phyloP scores from a whole-genome alignment of 176 grass and related monocot species.

The Dactylis glomerata region DNA sequence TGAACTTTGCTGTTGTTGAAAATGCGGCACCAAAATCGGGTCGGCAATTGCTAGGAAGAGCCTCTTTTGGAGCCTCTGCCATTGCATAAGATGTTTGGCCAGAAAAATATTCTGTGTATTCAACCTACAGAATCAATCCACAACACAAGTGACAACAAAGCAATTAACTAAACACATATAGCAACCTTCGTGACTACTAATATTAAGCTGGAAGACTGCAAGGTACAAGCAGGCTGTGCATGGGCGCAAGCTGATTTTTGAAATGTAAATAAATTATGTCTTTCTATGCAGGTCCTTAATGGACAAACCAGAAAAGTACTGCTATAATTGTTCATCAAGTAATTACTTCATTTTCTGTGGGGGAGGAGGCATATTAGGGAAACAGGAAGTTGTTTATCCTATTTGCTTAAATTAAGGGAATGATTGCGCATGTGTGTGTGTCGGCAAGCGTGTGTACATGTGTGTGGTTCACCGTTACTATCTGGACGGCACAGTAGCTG shows the following conservation, averaged over 20 bases:
- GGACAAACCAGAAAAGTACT: background rate
- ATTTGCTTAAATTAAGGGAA: no score
- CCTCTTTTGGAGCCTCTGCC: constrained; percentile 87
- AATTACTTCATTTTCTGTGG: no score
- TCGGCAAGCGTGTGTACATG: no score
- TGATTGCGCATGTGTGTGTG: no score
- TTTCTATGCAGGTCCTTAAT: background rate
- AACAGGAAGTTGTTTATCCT: no score
- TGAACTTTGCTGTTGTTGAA: constrained; percentile 69
- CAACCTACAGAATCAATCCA: constrained; percentile 60
- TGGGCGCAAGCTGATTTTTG: background rate
- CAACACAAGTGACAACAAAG: background rate
- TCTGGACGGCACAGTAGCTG: no score
- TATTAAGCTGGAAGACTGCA: background rate
- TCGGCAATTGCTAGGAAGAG: constrained; percentile 75
- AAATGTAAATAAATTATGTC: background rate
- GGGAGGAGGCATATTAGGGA: no score
- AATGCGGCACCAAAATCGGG: constrained; percentile 78
- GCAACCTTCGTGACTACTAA: background rate
- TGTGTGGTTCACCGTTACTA: no score
- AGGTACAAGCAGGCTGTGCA: background rate
- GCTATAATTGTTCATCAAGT: background rate
- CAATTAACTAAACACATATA: constrained; percentile 19
- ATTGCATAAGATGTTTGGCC: constrained; percentile 82
- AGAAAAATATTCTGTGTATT: constrained; percentile 95